A percentile compares a stretch with the other conserved stretches of the same genome.
These are phyloP conservation scores for Chalciporus sphaerocephalus DNA, from an alignment of 768 basidiomycete genomes.

Conservation along the genomic window DNA sequence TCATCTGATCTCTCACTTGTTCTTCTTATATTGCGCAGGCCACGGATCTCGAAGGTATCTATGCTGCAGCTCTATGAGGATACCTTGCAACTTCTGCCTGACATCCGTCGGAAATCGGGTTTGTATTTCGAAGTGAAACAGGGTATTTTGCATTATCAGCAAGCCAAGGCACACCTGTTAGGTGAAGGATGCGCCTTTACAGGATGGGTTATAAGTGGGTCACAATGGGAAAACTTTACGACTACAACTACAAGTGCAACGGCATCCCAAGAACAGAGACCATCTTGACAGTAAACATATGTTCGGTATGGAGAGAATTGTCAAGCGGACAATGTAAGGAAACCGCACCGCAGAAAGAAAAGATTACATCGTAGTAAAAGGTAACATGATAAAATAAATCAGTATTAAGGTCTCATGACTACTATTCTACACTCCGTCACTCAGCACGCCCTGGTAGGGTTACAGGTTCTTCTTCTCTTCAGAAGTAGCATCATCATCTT, in stretches of 20 bases:
- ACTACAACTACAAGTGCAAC: constrained; percentile 5
- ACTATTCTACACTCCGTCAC: constrained; percentile 8
- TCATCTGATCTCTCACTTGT: background rate
- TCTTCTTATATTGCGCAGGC: constrained; percentile 33
- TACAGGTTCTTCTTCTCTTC: constrained; percentile 31
- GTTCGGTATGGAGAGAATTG: too few species aligned
- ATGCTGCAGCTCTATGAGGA: constrained; percentile 45
- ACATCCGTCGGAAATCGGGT: constrained; percentile 16
- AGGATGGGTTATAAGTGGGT: constrained; percentile 60
- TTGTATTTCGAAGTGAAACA: constrained; percentile 49
- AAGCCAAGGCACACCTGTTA: constrained; percentile 45
- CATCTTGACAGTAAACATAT: background rate
- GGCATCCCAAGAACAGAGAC: background rate
- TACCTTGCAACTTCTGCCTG: constrained; percentile 16
- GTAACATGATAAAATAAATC: constrained; percentile 13
- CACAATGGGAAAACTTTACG: constrained; percentile 50
- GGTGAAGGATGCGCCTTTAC: constrained; percentile 46
- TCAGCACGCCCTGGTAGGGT: background rate
- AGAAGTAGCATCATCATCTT: constrained; percentile 7
- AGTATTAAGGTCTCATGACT: constrained; percentile 11
- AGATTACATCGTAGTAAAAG: constrained; percentile 10
- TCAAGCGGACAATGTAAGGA: background rate
- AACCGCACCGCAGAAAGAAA: background rate
- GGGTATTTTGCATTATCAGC: constrained; percentile 42
- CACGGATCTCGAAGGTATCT: constrained; percentile 49